Conservation (phyloP, 495 filamentous ascomycete genomes). For the Daldinia concentrica region DNA sequence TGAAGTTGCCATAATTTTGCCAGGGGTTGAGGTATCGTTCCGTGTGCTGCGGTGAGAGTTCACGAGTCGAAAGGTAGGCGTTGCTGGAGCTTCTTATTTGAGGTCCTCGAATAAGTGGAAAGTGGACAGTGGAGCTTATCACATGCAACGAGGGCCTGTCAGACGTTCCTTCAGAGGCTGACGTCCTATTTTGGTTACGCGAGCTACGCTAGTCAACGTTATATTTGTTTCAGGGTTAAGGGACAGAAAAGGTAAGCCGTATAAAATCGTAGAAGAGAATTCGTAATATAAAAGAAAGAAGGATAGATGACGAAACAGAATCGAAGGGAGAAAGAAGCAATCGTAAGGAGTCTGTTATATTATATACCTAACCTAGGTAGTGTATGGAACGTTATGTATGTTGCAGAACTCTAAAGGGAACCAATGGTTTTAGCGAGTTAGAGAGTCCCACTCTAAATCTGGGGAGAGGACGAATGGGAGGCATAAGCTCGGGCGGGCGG, state of each 20-base stretch:
- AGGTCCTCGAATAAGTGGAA: constrained; percentile 13
- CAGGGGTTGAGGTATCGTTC: constrained; percentile 4
- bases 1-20: constrained; percentile 43
- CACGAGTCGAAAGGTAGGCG: neutral
- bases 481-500: constrained; percentile 35
- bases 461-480: constrained; percentile 42
- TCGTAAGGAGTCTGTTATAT: neutral
- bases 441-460: constrained; percentile 29
- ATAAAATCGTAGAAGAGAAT: neutral
- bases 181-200: constrained; percentile 21
- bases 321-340: neutral
- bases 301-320: neutral
- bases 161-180: constrained; percentile 23
- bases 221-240: constrained; percentile 28
- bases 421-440: constrained; percentile 22
- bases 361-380: too few species aligned
- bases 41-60: constrained; percentile 15
- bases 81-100: constrained; percentile 26
- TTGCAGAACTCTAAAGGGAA: neutral
- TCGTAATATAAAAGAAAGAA: constrained; percentile 1
- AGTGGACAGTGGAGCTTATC: constrained; percentile 13
- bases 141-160: constrained; percentile 30
- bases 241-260: constrained; percentile 10
- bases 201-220: constrained; percentile 34
- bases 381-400: constrained; percentile 3